Evolutionary conservation across 768 basidiomycete species (phyloP), one percentile per base, ranked within the genome.

Genomic region (Sporobolomyces pararoseus): DNA sequence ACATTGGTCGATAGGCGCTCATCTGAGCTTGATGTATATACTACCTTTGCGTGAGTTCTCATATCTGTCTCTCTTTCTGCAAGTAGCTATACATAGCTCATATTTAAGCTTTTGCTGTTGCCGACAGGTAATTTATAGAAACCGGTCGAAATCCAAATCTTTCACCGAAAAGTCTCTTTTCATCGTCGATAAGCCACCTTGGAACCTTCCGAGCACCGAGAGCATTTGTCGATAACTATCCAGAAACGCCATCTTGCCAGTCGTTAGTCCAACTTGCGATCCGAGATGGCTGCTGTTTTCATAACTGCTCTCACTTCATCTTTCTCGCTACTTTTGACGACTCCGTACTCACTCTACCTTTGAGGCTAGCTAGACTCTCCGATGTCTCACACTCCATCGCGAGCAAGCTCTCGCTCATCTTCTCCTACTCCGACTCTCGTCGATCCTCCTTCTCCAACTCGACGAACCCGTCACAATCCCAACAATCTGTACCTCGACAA

Each of bases 1-100:
- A 66, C 16, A 50, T 69, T 29, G 72, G 68, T 12, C 65, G 68
- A 32, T 70, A 37, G 52, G 23, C 5, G 23, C 44, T 4, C n/a
- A 5, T 19, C 51, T 10, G 25, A n/a, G n/a, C n/a, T n/a, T n/a
- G n/a, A n/a, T n/a, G n/a, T n/a, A n/a, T n/a, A n/a, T n/a, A n/a
- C n/a, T n/a, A n/a, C n/a, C n/a, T n/a, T n/a, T n/a, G n/a, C n/a
- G n/a, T n/a, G n/a, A n/a, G n/a, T n/a, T n/a, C n/a, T n/a, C n/a
- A n/a, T n/a, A n/a, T n/a, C n/a, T n/a, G n/a, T n/a, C n/a, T n/a
- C n/a, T n/a, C n/a, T n/a, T n/a, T n/a, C n/a, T n/a, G n/a, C n/a
- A n/a, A n/a, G n/a, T n/a, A n/a, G n/a, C n/a, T n/a, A n/a, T n/a
- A n/a, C n/a, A n/a, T n/a, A n/a, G n/a, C n/a, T n/a, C n/a, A n/a